phyloP scores from a whole-genome alignment of 2,329 filamentous ascomycete genomes.

The Colletotrichum musae region DNA sequence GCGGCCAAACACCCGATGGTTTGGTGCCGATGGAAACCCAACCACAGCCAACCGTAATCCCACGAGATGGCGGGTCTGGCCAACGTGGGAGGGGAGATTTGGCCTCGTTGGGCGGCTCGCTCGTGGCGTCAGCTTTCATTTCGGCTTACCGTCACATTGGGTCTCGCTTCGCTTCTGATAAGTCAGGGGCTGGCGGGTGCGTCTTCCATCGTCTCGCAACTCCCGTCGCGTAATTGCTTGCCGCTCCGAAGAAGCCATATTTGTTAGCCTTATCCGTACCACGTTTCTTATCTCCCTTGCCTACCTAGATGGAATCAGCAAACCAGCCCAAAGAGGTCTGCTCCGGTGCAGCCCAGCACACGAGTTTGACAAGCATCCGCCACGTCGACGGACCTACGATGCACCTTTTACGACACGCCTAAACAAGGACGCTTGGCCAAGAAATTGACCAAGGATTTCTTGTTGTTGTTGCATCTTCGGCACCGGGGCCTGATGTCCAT shows the following conservation, averaged over 20 bases:
- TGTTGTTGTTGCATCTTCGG: neutral
- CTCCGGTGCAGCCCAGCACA: too few species aligned
- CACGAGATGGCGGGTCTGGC: neutral
- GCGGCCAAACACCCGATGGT: neutral
- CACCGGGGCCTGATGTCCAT: neutral
- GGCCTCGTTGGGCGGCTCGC: constrained; percentile 21
- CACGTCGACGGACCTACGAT: neutral
- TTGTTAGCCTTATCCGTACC: too few species aligned
- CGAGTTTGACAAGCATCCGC: too few species aligned
- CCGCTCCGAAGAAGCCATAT: neutral
- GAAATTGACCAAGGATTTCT: neutral
- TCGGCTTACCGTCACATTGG: constrained; percentile 17
- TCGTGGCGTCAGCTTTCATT: constrained; percentile 29
- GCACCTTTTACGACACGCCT: neutral
- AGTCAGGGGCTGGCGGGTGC: neutral
- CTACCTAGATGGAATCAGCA: too few species aligned
- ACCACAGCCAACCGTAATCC: constrained; percentile 5
- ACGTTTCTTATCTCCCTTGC: too few species aligned
- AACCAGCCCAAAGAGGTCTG: too few species aligned
- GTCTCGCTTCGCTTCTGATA: neutral
- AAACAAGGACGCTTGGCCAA: neutral
- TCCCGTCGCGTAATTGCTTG: neutral
- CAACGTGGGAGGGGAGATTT: constrained; percentile 13
- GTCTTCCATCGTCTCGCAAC: neutral
- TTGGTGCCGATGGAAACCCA: neutral